These are phyloP conservation scores for Barbatosphaeria neglecta DNA, from an alignment of 495 filamentous ascomycete genomes.

Conservation along the genomic window DNA sequence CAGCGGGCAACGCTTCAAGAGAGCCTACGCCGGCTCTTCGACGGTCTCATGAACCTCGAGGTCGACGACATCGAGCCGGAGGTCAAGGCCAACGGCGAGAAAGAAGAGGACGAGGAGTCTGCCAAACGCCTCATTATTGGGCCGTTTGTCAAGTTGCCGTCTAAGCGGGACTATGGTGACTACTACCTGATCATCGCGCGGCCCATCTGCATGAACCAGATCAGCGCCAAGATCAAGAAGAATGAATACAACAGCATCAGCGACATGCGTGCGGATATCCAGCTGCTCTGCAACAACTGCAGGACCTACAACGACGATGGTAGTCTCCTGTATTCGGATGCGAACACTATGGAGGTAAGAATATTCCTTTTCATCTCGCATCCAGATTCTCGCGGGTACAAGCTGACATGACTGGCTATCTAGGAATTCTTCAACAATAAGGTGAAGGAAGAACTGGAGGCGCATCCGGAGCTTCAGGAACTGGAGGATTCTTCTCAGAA, in stretches of 20 bases:
- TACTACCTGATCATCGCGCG: slow-evolving; percentile 88
- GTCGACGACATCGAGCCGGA: slow-evolving; percentile 44
- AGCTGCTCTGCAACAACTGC: slow-evolving; percentile 78
- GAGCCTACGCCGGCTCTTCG: slow-evolving; percentile 61
- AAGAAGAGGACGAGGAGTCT: slow-evolving; percentile 25
- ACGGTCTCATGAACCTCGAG: slow-evolving; percentile 71
- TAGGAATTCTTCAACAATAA: slow-evolving; percentile 56
- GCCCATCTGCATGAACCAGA: slow-evolving; percentile 88
- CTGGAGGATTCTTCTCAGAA: slow-evolving; percentile 49
- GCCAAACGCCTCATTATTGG: slow-evolving; percentile 71
- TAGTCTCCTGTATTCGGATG: slow-evolving; percentile 83
- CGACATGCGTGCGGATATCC: slow-evolving; percentile 73
- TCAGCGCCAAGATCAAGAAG: slow-evolving; percentile 86
- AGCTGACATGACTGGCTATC: slow-evolving; percentile 14
- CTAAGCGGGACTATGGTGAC: slow-evolving; percentile 77
- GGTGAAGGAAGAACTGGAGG: slow-evolving; percentile 56
- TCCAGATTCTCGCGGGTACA: background rate
- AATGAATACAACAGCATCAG: slow-evolving; percentile 74
- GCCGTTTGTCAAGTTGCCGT: slow-evolving; percentile 83
- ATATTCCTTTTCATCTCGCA: slow-evolving; percentile 1
- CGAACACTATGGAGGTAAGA: slow-evolving; percentile 82
- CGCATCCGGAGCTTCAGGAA: slow-evolving; percentile 61
- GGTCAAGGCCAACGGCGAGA: slow-evolving; percentile 12
- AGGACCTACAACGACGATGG: slow-evolving; percentile 92
- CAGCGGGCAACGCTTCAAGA: slow-evolving; percentile 56